phyloP scores from a whole-genome alignment of 257 asterid genomes.

The Ballota nigra region DNA sequence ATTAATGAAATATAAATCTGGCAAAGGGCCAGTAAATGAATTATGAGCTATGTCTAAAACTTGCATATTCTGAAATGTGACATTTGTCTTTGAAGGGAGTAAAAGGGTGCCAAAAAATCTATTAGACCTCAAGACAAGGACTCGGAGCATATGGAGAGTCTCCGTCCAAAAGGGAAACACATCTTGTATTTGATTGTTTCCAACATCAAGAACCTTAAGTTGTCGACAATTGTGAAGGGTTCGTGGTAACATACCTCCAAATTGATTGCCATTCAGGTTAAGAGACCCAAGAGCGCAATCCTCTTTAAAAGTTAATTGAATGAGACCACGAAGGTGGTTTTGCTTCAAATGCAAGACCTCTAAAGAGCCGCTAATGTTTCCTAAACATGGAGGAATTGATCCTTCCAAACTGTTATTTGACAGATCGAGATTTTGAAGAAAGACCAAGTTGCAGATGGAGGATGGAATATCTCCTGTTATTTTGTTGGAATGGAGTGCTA shows the following conservation, averaged over 20 bases:
- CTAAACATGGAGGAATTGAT: background rate
- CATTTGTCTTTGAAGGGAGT: background rate
- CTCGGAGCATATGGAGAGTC: conserved; percentile 25
- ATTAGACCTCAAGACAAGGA: conserved; percentile 26
- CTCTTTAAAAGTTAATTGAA: background rate
- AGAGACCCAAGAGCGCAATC: background rate
- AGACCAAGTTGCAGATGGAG: background rate
- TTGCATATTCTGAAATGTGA: conserved; percentile 4
- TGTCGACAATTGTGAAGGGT: conserved; percentile 27
- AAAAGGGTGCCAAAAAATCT: background rate
- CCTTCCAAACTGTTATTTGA: background rate
- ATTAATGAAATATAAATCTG: background rate
- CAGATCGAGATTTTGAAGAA: background rate
- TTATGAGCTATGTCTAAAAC: conserved; percentile 9
- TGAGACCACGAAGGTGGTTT: background rate
- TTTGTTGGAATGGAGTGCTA: too few relatives aligned
- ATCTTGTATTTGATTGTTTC: conserved; percentile 27
- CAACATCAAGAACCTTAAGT: conserved; percentile 8
- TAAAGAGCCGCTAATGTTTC: background rate
- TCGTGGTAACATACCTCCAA: background rate
- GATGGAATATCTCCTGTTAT: background rate
- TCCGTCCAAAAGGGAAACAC: conserved; percentile 32
- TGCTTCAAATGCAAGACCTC: background rate
- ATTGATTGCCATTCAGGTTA: conserved; percentile 1
- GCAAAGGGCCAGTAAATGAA: background rate